Percentiles rank a stretch among this genome's conserved stretches.
These are phyloP conservation scores for Fusarium liriodendri DNA, from an alignment of 2,329 filamentous ascomycete species.

Conservation along the genomic window DNA sequence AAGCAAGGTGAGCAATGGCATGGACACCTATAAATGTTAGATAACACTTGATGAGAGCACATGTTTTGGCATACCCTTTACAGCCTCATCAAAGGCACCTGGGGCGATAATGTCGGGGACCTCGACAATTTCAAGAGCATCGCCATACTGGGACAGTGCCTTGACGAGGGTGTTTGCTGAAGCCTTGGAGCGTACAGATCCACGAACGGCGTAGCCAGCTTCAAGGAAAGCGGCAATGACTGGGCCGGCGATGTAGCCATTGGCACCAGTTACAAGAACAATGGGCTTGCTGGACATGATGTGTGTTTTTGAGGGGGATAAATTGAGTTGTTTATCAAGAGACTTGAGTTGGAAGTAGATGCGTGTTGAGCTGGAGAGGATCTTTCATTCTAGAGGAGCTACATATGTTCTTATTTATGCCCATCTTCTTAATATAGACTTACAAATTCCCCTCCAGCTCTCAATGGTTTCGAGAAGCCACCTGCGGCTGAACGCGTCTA, in stretches of 20 bases:
- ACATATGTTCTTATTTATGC: neutral
- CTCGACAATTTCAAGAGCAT: constrained; percentile 38
- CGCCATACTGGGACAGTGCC: constrained; percentile 32
- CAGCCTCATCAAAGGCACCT: constrained; percentile 50
- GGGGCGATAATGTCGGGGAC: constrained; percentile 50
- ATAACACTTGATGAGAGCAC: neutral
- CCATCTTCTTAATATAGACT: neutral
- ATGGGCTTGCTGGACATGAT: constrained; percentile 38
- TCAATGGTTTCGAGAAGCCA: neutral
- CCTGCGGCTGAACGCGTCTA: neutral
- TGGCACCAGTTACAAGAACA: constrained; percentile 53
- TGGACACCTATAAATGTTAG: constrained; percentile 31
- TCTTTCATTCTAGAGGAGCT: neutral
- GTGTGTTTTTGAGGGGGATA: neutral
- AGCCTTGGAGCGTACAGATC: constrained; percentile 49
- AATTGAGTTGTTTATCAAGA: neutral
- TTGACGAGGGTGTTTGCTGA: constrained; percentile 33
- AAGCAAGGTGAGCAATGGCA: constrained; percentile 38
- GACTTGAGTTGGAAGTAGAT: neutral
- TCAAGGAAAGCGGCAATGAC: constrained; percentile 51
- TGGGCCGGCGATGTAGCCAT: constrained; percentile 53
- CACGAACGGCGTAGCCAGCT: constrained; percentile 52
- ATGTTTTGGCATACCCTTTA: constrained; percentile 39
- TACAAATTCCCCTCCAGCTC: neutral
- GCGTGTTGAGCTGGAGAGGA: neutral